Evolutionary conservation across 331 rosid species (phyloP), one percentile per base, ranked within the genome.

Genomic region (Arachis monticola): DNA sequence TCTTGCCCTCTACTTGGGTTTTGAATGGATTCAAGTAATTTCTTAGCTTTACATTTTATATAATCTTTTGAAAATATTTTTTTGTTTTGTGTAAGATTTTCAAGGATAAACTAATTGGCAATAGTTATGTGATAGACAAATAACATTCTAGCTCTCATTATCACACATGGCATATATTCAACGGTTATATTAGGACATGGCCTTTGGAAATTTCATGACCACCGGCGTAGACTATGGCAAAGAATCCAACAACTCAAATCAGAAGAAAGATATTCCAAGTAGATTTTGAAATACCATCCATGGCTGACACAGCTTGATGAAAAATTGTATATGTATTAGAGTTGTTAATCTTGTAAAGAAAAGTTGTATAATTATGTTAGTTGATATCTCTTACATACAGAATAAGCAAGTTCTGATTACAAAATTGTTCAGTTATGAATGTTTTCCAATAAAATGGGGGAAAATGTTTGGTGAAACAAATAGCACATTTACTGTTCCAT

Each of bases 181-280:
- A 80, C 97, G 10, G 97, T 94, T 79, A 88, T 94, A 69, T 64
- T 94, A 86, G 99, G 99, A 45, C 97, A 94, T 48, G 99, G 99
- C 80, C 99, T 94, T 53, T 82, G 93, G 97, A 94, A 94, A 88
- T 88, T 94, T 73, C 88, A 92, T 31, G 89, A 94, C 85, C 97
- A 92, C 83, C 85, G 91, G 79, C 87, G 89, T 52, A 79, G 87
- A 81, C 86, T 94, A 5, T 90, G 82, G 9, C 93, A 87, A 64
- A 87, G 99, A 88, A 87, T 94, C 69, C 92, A 83, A 56, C 91
- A 86, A 11, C 96, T 94, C 52, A 85, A 83, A 69, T 67, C 44
- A 53, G 93, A 94, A 77, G 87, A 83, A n/a, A 69, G 82, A 67
- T 72, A 52, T 61, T 69, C 77, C 46, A 73, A 76, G 71, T 79